Evolutionary conservation across 2,329 filamentous ascomycete species (phyloP).

Genomic region (Ceratocystis cubensis): DNA sequence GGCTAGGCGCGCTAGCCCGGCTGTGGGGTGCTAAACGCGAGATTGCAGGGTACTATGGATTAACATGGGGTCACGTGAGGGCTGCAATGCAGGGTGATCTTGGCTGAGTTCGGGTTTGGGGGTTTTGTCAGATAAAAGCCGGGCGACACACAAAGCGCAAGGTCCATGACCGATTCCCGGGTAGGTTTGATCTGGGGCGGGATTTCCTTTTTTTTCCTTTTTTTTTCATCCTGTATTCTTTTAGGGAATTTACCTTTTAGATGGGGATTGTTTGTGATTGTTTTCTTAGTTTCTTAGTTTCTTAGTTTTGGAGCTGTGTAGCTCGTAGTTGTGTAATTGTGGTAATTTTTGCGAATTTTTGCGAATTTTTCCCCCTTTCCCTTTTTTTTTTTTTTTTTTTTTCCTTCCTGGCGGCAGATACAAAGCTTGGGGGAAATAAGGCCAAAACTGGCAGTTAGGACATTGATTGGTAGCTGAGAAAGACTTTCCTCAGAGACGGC

Average conservation of each 20-base stretch:
- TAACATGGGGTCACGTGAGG: neutral
- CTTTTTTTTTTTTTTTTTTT: neutral
- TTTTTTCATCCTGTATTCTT: neutral
- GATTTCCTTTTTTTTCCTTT: neutral
- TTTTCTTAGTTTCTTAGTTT: too few species aligned
- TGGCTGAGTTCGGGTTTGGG: too few species aligned
- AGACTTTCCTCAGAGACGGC: neutral
- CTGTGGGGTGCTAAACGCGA: too few species aligned
- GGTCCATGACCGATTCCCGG: neutral
- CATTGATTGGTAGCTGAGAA: neutral
- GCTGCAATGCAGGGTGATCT: too few species aligned
- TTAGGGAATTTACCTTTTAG: too few species aligned
- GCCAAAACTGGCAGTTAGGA: neutral
- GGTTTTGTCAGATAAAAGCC: neutral
- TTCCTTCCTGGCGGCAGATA: neutral
- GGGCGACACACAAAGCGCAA: neutral
- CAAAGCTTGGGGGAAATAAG: neutral
- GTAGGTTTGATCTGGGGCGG: neutral
- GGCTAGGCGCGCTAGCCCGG: too few species aligned
- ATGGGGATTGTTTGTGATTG: too few species aligned
- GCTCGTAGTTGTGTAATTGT: too few species aligned
- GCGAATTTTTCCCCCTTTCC: neutral
- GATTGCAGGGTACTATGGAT: too few species aligned
- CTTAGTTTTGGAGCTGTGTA: too few species aligned
- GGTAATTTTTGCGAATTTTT: neutral